Percentiles rank a stretch among this genome's conserved stretches.
Conservation (phyloP, 306 rosid genomes). For the Trifolium pratense region DNA sequence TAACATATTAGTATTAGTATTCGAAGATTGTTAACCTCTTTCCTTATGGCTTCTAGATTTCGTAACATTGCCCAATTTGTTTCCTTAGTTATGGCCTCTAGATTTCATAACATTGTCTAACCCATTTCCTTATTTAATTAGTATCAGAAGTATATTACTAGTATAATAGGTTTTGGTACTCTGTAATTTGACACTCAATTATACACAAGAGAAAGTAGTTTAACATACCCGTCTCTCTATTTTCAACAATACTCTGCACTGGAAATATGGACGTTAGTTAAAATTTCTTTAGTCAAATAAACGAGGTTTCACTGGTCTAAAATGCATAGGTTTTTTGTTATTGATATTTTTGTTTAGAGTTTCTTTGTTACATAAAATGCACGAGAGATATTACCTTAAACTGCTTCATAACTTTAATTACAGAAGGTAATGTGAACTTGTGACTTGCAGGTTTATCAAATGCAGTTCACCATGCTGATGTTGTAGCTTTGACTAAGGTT, state of each 20-base stretch:
- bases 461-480: slow-evolving; percentile 68
- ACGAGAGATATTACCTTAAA: slow-evolving; percentile 20
- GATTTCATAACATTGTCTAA: neutral
- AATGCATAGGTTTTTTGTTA: neutral
- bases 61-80: too few relatives aligned
- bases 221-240: neutral
- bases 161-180: slow-evolving; percentile 15
- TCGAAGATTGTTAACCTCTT: too few relatives aligned
- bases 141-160: neutral
- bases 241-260: slow-evolving; percentile 21
- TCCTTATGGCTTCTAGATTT: too few relatives aligned
- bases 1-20: too few relatives aligned
- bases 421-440: slow-evolving; percentile 27
- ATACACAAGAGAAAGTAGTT: neutral
- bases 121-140: neutral
- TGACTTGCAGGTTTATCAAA: slow-evolving; percentile 62
- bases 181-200: neutral
- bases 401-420: slow-evolving; percentile 19
- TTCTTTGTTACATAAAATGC: slow-evolving; percentile 5
- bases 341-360: slow-evolving; percentile 16
- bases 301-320: slow-evolving; percentile 13
- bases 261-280: slow-evolving; percentile 18
- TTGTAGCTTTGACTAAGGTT: slow-evolving; percentile 84
- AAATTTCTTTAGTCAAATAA: slow-evolving; percentile 14
- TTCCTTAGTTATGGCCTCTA: neutral